phyloP scores from a whole-genome alignment of 2,329 filamentous ascomycete genomes.

The Neonectria hederae region DNA sequence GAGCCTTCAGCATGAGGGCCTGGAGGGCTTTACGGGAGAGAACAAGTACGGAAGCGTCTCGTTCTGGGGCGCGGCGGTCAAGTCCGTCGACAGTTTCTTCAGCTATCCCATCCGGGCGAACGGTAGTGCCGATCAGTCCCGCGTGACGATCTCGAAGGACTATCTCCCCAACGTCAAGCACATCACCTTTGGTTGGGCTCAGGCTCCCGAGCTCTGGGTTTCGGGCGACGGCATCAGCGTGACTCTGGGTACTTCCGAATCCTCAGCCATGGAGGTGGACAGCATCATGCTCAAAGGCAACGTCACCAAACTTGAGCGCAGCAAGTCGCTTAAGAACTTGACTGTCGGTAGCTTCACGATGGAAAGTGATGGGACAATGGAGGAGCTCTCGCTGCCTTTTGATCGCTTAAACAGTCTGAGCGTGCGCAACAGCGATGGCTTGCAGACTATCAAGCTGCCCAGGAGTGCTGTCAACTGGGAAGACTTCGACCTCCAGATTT shows the following conservation, averaged over 20 bases:
- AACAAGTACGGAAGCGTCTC: constrained; percentile 7
- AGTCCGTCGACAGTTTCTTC: constrained; percentile 31
- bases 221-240: constrained; percentile 13
- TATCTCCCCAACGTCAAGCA: constrained; percentile 22
- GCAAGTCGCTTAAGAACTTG: constrained; percentile 17
- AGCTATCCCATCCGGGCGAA: constrained; percentile 26
- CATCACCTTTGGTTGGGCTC: constrained; percentile 27
- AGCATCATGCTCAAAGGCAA: constrained; percentile 15
- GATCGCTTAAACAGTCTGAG: constrained; percentile 16
- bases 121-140: background rate
- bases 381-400: constrained; percentile 19
- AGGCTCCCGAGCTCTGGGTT: constrained; percentile 8
- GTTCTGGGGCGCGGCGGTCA: constrained; percentile 12
- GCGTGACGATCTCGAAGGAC: constrained; percentile 7
- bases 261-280: constrained; percentile 18
- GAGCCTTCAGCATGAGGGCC: constrained; percentile 17
- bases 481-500: constrained; percentile 15
- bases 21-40: constrained; percentile 23
- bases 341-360: constrained; percentile 6
- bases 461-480: constrained; percentile 22
- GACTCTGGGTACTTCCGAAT: constrained; percentile 17
- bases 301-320: constrained; percentile 12
- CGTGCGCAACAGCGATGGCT: background rate
- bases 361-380: background rate
- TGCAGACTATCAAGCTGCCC: constrained; percentile 20